These are phyloP conservation scores for Leonotis leonurus DNA, from an alignment of 257 asterid species.

Conservation along the genomic window DNA sequence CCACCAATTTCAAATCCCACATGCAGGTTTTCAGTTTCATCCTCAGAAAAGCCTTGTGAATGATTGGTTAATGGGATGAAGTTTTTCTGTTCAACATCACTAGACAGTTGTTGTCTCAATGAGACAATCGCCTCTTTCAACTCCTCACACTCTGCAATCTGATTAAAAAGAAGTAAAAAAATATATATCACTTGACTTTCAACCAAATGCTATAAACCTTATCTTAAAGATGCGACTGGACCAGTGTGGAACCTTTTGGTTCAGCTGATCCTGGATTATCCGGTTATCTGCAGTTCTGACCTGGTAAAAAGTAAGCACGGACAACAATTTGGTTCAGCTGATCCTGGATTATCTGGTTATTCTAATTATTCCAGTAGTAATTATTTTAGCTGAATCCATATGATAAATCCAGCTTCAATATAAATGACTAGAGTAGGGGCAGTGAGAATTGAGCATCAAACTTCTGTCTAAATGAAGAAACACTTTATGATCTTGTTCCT, in stretches of 20 bases:
- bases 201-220: slow-evolving; percentile 11
- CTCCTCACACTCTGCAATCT: slow-evolving; percentile 73
- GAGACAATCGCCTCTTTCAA: slow-evolving; percentile 56
- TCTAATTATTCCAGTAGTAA: background rate
- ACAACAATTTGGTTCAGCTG: no score
- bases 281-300: slow-evolving; percentile 94
- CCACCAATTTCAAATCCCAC: slow-evolving; percentile 31
- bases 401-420: background rate
- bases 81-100: slow-evolving; percentile 38
- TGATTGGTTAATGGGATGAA: slow-evolving; percentile 32
- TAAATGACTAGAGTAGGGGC: slow-evolving; percentile 6
- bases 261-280: slow-evolving; percentile 87
- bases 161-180: slow-evolving; percentile 18
- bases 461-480: background rate
- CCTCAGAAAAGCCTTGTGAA: slow-evolving; percentile 38
- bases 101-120: slow-evolving; percentile 61
- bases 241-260: slow-evolving; percentile 60
- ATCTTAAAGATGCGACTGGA: slow-evolving; percentile 19
- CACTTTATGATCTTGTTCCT: slow-evolving; percentile 1
- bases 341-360: background rate
- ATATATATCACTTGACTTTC: background rate
- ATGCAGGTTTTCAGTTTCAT: slow-evolving; percentile 28
- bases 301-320: slow-evolving; percentile 32
- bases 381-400: background rate
- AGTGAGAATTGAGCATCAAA: background rate